Evolutionary conservation across 257 asterid species (phyloP).

Genomic region (Solanum infundibuliforme): DNA sequence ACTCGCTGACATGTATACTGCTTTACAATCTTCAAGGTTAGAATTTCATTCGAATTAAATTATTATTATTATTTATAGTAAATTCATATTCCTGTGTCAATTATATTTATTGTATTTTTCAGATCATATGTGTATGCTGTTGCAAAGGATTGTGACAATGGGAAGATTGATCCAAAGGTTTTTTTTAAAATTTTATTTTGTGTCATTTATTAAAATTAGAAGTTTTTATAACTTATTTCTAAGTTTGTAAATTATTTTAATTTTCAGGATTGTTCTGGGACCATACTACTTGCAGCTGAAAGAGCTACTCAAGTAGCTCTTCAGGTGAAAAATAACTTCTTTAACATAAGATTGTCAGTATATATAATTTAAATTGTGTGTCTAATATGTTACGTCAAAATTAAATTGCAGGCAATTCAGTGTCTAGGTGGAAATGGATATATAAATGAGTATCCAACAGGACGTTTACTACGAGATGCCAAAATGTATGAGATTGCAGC

Average conservation of each 20-base stretch:
- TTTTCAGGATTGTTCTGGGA: slow-evolving; percentile 89
- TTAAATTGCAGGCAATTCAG: slow-evolving; percentile 71
- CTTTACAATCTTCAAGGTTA: slow-evolving; percentile 91
- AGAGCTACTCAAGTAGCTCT: slow-evolving; percentile 99
- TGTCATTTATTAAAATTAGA: neutral
- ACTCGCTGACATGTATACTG: slow-evolving; percentile 87
- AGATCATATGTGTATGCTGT: slow-evolving; percentile 94
- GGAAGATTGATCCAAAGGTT: slow-evolving; percentile 69
- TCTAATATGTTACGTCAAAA: neutral
- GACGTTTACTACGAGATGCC: slow-evolving; percentile 88
- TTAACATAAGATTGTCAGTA: neutral
- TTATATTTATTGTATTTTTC: neutral
- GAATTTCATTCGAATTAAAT: neutral
- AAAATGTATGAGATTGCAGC: slow-evolving; percentile 94
- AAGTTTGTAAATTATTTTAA: neutral
- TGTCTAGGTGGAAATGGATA: slow-evolving; percentile 96
- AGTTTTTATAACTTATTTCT: neutral
- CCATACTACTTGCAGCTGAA: slow-evolving; percentile 81
- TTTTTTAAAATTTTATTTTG: neutral
- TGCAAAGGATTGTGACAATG: slow-evolving; percentile 88
- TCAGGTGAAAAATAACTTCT: slow-evolving; percentile 33
- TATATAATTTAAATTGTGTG: neutral
- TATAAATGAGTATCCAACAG: slow-evolving; percentile 86
- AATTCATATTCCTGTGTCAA: neutral
- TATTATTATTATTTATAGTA: neutral